Conservation (phyloP, 1,284 basidiomycete genomes). For the Jaminaea rosea region DNA sequence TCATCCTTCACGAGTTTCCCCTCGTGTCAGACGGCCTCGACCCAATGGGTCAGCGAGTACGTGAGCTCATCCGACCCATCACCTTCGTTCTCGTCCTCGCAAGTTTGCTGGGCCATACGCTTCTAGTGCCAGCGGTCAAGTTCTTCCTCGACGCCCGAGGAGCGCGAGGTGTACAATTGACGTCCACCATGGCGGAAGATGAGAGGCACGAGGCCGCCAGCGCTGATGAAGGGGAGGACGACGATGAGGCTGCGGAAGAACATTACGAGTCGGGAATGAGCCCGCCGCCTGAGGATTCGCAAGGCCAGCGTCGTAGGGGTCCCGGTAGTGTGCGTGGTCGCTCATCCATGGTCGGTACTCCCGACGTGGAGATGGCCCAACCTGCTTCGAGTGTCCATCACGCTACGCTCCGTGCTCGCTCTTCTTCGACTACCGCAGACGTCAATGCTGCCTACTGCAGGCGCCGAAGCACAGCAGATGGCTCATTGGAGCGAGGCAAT, state of each 20-base stretch:
- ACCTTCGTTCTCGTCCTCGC: conserved; percentile 29
- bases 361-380: background rate
- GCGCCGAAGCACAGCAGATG: too few relatives aligned
- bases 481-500: too few relatives aligned
- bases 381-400: background rate
- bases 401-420: background rate
- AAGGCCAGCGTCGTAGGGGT: too few relatives aligned
- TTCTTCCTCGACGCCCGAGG: conserved; percentile 18
- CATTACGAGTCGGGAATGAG: background rate
- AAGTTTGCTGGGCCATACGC: conserved; percentile 26
- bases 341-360: background rate
- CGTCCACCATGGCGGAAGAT: conserved; percentile 13
- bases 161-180: conserved; percentile 23
- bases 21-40: background rate
- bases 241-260: background rate
- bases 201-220: background rate
- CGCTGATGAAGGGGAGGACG: background rate
- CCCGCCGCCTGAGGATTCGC: background rate
- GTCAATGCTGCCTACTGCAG: too few relatives aligned
- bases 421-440: background rate
- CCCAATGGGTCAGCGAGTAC: background rate
- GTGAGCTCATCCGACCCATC: background rate
- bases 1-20: conserved; percentile 26
- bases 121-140: conserved; percentile 32
- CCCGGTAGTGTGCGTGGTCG: too few relatives aligned